Conservation (phyloP, 2,329 filamentous ascomycete genomes). For the Calonectria pseudoreteaudii region DNA sequence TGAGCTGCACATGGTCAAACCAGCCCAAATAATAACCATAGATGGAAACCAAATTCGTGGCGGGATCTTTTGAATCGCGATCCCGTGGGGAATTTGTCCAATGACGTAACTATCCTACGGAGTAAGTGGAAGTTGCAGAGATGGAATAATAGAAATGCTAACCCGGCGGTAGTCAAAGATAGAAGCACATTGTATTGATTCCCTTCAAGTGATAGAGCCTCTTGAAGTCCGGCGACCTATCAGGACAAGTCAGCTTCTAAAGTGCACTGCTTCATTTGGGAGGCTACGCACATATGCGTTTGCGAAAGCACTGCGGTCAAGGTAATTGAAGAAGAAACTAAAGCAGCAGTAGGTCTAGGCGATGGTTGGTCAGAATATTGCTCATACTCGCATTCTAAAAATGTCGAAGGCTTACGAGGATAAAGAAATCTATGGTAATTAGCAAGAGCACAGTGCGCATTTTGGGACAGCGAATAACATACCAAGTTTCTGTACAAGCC, state of each 20-base stretch:
- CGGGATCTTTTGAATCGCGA: slow-evolving; percentile 70
- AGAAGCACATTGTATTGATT: slow-evolving; percentile 50
- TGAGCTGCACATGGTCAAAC: slow-evolving; percentile 58
- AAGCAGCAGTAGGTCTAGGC: background rate
- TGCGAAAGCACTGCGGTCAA: background rate
- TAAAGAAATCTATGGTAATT: slow-evolving; percentile 44
- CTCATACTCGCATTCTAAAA: too few relatives aligned
- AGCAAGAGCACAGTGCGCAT: too few relatives aligned
- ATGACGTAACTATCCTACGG: slow-evolving; percentile 43
- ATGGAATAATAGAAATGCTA: too few relatives aligned
- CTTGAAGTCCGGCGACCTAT: slow-evolving; percentile 56
- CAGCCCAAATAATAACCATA: slow-evolving; percentile 71
- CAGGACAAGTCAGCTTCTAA: too few relatives aligned
- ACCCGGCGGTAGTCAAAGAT: slow-evolving; percentile 46
- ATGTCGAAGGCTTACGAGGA: slow-evolving; percentile 37
- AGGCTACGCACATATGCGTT: background rate
- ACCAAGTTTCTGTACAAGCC: too few relatives aligned
- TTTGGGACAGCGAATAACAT: too few relatives aligned
- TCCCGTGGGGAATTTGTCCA: slow-evolving; percentile 68
- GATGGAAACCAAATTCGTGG: slow-evolving; percentile 69
- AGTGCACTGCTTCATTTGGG: too few relatives aligned
- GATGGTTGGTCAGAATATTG: too few relatives aligned
- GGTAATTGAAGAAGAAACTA: background rate
- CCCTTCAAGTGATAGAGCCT: slow-evolving; percentile 56
- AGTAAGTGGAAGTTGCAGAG: too few relatives aligned